Evolutionary conservation across 2,329 filamentous ascomycete species (phyloP), one percentile per base, ranked within the genome.

Genomic region (Trichoderma pleuroti): DNA sequence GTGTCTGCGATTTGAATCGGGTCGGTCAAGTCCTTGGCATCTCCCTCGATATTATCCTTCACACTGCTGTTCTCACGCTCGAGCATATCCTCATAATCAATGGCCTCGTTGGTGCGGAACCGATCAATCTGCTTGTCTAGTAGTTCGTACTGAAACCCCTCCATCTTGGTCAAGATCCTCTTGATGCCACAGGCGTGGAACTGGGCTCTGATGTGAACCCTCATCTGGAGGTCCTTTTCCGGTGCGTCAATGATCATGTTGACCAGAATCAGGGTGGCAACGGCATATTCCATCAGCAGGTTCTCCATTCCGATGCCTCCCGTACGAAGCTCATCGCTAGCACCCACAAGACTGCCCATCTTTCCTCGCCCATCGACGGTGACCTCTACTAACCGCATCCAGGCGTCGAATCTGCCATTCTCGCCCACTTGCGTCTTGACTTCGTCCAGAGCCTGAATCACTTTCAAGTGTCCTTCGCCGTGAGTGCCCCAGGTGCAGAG

Each of bases 251-350:
- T 90, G 76, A 98, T 88, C 91, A 97, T 97, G 83, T 98, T 99
- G 85, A 98, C 90, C 77, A 99, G 86, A 79, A 98, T 94, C 77
- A 99, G 88, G 2, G 94, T 97, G 39, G 95, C 93, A 62, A 98
- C 93, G 49, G 94, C 95, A 78, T 99, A 99, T 86, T 99, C 96
- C 96, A 99, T 98, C 68, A 99, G 87, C 77, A 98, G 85, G 81
- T 98, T 98, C 86, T 99, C 96, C 91, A 98, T 97, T 80, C 96
- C 96, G 77, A 98, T 97, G 74, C 96, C 96, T 74, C 96, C 96
- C 77, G 93, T 97, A 75, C 96, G 92, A 71, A 97, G 91, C 83
- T 99, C 96, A 77, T 98, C 96, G 77, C 94, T 98, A 36, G 96
- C 96, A 74, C 96, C 96, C 32, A 99, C 96, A 76, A 98, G 85